Conservation (phyloP, 2,329 filamentous ascomycete genomes). For the Tolypocladium pustulatum region DNA sequence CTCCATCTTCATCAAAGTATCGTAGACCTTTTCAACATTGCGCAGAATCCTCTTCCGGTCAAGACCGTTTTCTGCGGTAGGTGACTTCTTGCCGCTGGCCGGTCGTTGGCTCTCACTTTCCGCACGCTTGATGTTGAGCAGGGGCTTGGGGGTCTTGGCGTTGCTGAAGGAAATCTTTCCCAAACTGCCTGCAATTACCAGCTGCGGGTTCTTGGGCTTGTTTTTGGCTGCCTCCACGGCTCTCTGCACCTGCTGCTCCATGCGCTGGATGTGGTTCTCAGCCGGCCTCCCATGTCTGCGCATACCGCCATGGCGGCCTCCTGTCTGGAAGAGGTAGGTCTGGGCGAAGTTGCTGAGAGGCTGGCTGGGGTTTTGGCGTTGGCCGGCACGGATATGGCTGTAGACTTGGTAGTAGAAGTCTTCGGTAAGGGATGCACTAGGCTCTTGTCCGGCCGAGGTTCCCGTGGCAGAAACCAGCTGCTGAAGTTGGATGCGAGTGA, state of each 20-base stretch:
- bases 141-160: constrained; percentile 88
- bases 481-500: constrained; percentile 93
- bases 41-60: constrained; percentile 76
- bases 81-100: constrained; percentile 32
- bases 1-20: constrained; percentile 83
- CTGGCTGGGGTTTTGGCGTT: constrained; percentile 83
- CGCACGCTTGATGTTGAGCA: constrained; percentile 87
- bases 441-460: constrained; percentile 68
- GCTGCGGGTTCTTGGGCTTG: constrained; percentile 93
- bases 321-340: constrained; percentile 93
- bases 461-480: constrained; percentile 90
- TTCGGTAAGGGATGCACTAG: constrained; percentile 73
- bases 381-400: constrained; percentile 82
- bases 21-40: constrained; percentile 84
- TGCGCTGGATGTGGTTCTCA: constrained; percentile 95
- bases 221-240: constrained; percentile 96
- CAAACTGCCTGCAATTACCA: constrained; percentile 90
- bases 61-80: constrained; percentile 34
- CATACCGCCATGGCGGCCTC: constrained; percentile 65
- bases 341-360: constrained; percentile 94
- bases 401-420: constrained; percentile 99
- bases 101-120: constrained; percentile 54
- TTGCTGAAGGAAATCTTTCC: constrained; percentile 99
- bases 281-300: constrained; percentile 71
- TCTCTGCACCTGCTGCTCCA: constrained; percentile 97